Base-by-base conservation (phyloP, 2,329 filamentous ascomycete species). In the Verticillium tricorpus region DNA sequence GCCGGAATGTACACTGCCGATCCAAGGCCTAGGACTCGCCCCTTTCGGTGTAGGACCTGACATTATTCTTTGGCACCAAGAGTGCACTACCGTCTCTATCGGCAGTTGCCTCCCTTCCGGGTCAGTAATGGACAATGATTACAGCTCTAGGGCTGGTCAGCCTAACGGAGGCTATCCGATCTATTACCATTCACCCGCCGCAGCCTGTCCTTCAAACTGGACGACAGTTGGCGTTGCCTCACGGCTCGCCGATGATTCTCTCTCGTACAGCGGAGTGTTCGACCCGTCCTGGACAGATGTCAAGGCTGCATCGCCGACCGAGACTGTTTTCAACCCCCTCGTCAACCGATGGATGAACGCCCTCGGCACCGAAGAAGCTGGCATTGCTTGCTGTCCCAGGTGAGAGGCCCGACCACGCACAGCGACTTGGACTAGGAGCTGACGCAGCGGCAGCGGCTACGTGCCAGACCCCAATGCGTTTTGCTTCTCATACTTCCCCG, bases 131-230 rank as follows among this genome's bases (percentile, higher is more conserved):
- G n/a, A 2, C 2, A 65, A 65, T 8, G 62, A 69, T 19, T 72
- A 69, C 40, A 39, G 67, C 6, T 70, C 71, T 1, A 64, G 60
- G 1, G 69, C 69, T 9, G 57, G 62, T 7, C 37, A 39, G 7
- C 17, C 65, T 11, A 67, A 72, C 57, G 34, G 40, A 0, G 34
- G 31, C 6, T 3, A 62, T 2, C 37, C 64, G 14, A 39, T 70
- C 15, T 31, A 56, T 0, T 69, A 70, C 52, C 63, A 67, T 60
- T 73, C 70, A 0, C 68, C 69, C 0, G 71, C 67, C 0, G 25
- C 69, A 1, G 50, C 59, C 8, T 73, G 68, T 12, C 70, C 69
- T 1, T 62, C 66, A 0, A 66, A 65, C 0, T 70, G 68, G 67
- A 69, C 66, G 6, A 72, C 68, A 2, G 69, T 63, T 0, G 70